phyloP scores from a whole-genome alignment of 2,329 filamentous ascomycete genomes.

The Alternaria infectoria region DNA sequence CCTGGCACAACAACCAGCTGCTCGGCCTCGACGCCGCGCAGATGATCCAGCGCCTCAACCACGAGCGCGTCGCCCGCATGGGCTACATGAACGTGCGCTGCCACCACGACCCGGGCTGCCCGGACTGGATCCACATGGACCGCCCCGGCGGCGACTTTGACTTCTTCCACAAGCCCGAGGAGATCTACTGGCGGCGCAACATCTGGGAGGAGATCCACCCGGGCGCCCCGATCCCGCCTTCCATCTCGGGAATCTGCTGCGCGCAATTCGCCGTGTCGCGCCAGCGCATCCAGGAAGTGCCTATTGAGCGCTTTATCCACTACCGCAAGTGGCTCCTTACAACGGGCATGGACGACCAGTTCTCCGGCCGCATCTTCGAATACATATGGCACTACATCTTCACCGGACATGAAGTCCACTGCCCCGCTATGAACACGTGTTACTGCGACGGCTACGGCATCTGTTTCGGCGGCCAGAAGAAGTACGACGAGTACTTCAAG shows the following conservation, averaged over 20 bases:
- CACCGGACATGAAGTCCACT: constrained; percentile 48
- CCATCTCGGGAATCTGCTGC: constrained; percentile 58
- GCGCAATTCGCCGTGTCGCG: constrained; percentile 62
- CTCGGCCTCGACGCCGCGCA: constrained; percentile 58
- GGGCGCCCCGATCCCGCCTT: constrained; percentile 46
- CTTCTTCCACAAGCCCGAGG: constrained; percentile 49
- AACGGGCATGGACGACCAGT: constrained; percentile 46
- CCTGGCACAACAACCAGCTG: constrained; percentile 67
- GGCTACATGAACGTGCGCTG: constrained; percentile 69
- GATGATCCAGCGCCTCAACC: constrained; percentile 59
- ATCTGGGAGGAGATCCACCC: constrained; percentile 52
- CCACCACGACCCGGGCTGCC: constrained; percentile 64
- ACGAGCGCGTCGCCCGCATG: constrained; percentile 57
- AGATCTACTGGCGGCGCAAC: constrained; percentile 42
- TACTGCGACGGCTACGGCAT: constrained; percentile 70
- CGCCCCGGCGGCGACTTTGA: constrained; percentile 49
- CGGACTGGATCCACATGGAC: constrained; percentile 62
- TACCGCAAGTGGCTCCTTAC: constrained; percentile 60
- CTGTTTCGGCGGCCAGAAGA: constrained; percentile 62
- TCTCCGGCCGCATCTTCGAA: constrained; percentile 48
- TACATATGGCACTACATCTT: constrained; percentile 52
- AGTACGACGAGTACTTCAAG: constrained; percentile 59
- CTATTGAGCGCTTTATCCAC: constrained; percentile 58
- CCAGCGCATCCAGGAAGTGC: constrained; percentile 57
- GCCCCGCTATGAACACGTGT: constrained; percentile 52